Evolutionary conservation across 306 rosid genomes (phyloP).

Genomic region (Pterocarpus macrocarpus): DNA sequence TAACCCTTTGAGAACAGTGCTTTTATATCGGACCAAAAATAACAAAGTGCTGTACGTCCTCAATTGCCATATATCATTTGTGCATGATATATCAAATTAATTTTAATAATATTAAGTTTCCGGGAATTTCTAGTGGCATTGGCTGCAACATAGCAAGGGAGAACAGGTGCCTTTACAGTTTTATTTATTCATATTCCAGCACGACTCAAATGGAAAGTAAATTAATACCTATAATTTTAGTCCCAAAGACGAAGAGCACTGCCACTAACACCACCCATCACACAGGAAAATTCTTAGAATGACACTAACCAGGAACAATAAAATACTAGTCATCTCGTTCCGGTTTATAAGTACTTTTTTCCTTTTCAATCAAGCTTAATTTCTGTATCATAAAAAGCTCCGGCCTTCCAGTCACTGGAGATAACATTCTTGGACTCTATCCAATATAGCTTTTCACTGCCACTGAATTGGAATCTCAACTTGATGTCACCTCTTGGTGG

Average conservation of each 20-base stretch:
- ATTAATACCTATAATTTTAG: slow-evolving; percentile 17
- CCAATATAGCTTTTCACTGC: slow-evolving; percentile 61
- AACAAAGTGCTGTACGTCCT: too few relatives aligned
- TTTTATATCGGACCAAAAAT: background rate
- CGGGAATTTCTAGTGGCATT: background rate
- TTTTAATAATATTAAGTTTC: background rate
- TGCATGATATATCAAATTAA: background rate
- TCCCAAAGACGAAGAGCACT: slow-evolving; percentile 32
- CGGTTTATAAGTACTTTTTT: background rate
- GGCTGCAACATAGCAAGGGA: slow-evolving; percentile 1
- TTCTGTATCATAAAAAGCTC: slow-evolving; percentile 66
- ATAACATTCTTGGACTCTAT: slow-evolving; percentile 60
- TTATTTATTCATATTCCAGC: slow-evolving; percentile 37
- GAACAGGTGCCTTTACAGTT: slow-evolving; percentile 7
- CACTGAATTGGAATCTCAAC: slow-evolving; percentile 69
- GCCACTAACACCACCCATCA: slow-evolving; percentile 12
- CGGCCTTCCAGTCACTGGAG: slow-evolving; percentile 74
- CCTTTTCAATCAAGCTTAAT: slow-evolving; percentile 59
- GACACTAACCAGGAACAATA: slow-evolving; percentile 22
- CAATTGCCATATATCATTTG: background rate
- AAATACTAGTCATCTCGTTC: slow-evolving; percentile 24
- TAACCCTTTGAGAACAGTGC: background rate
- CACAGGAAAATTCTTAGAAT: slow-evolving; percentile 31
- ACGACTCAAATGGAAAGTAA: slow-evolving; percentile 27
- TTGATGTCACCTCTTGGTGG: slow-evolving; percentile 66